Percentiles rank a stretch among this genome's conserved stretches.
Conservation (phyloP, 768 basidiomycete species). For the Strobilomyces dryophilus region DNA sequence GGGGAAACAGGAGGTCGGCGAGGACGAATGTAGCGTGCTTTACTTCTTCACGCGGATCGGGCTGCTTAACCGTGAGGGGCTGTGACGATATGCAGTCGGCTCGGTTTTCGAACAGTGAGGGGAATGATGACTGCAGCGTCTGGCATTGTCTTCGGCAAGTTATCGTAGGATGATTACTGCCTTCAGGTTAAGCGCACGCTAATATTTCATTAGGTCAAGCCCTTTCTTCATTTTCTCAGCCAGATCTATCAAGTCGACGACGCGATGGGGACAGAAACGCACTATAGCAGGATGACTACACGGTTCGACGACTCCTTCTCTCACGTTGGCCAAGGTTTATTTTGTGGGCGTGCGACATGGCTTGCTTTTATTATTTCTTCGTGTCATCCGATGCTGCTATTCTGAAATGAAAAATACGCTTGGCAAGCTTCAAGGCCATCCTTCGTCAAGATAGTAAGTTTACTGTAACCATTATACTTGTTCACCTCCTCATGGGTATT, state of each 20-base stretch:
- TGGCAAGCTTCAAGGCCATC: slow-evolving; percentile 71
- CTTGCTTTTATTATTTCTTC: slow-evolving; percentile 69
- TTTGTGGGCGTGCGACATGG: slow-evolving; percentile 55
- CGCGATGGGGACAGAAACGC: slow-evolving; percentile 65
- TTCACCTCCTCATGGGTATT: not conserved
- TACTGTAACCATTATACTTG: not conserved
- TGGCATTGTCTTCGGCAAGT: slow-evolving; percentile 57
- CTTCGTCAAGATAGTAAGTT: slow-evolving; percentile 78
- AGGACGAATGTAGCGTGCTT: slow-evolving; percentile 41
- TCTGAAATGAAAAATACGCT: slow-evolving; percentile 68
- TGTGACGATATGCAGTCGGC: slow-evolving; percentile 58
- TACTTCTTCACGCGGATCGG: slow-evolving; percentile 75
- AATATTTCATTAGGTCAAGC: slow-evolving; percentile 42
- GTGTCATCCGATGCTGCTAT: slow-evolving; percentile 61
- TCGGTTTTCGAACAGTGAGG: slow-evolving; percentile 38
- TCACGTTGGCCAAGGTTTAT: slow-evolving; percentile 50
- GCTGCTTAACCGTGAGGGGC: slow-evolving; percentile 53
- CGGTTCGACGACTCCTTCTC: not conserved
- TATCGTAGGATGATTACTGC: not conserved
- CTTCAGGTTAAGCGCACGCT: not conserved
- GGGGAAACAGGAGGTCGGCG: slow-evolving; percentile 26
- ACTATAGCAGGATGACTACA: slow-evolving; percentile 42
- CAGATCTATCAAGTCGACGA: slow-evolving; percentile 39
- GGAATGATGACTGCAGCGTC: slow-evolving; percentile 73
- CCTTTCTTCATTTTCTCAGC: slow-evolving; percentile 53